Base-by-base conservation (phyloP, 192 early-diverging fungal species). In the Coemansia sp. region DNA sequence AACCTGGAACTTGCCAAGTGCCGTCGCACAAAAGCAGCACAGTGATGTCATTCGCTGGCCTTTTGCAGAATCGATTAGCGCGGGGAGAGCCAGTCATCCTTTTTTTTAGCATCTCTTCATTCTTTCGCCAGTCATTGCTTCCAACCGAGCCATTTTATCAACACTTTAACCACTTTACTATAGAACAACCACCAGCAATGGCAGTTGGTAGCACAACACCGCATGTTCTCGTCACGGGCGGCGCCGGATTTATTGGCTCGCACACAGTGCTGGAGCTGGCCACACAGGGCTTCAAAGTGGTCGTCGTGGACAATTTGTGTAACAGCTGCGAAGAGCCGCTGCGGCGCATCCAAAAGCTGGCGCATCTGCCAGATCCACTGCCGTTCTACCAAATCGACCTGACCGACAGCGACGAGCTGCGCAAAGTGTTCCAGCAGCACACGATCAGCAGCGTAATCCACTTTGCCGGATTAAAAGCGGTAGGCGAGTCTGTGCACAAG, bases 211-310 rank as follows among this genome's bases (percentile, higher is more conserved):
- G 42, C 49, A 14, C 49, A 20, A 11, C 40, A 42, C 64, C 69
- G 9, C 28, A 62, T 47, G 71, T 82, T 48, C 76, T 91, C 19
- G 88, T 91, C 34, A 88, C 85, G 21, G 90, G 90, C 14, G 90
- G 90, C 12, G 85, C 88, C 60, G 94, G 96, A 2, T 98, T 96
- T 72, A 96, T 98, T 60, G 94, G 96, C n/a, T 91, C 89, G 14
- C 96, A 98, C 83, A 88, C 91, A 2, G 90, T 95, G 6, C 68
- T 92, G n/a, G 91, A 94, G 68, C 86, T 98, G 1, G 58, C 85
- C 46, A 85, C 85, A 48, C 71, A 76, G 11, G 86, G 86, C 38
- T 92, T 92, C 76, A 84, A 94, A 61, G 88, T 98, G 34, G 87
- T 98, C 12, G 90, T 96, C 6, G 77, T 96, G 23, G 96, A 98